A percentile compares a stretch with the other conserved stretches of the same genome.
These are phyloP conservation scores for Fraxinus ornus DNA, from an alignment of 305 asterid species.

Conservation along the genomic window DNA sequence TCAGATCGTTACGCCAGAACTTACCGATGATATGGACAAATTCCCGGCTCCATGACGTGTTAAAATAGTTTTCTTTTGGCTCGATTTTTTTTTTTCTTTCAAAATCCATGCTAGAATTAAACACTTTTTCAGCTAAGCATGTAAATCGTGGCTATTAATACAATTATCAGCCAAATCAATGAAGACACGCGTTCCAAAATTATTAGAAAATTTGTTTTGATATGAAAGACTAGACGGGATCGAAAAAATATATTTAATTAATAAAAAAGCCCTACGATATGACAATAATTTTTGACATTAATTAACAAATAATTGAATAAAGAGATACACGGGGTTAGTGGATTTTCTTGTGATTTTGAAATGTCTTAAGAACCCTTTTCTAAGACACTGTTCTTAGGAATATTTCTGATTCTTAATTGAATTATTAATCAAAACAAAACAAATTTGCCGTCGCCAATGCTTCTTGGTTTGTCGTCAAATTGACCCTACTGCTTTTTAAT, in stretches of 20 bases:
- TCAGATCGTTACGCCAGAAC: not conserved
- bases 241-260: not conserved
- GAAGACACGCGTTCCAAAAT: not conserved
- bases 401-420: not conserved
- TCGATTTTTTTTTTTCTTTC: not conserved
- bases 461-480: not conserved
- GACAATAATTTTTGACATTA: not conserved
- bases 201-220: not conserved
- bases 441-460: not conserved
- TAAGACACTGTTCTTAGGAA: not conserved
- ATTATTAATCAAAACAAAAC: slow-evolving; percentile 1
- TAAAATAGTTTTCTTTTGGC: not conserved
- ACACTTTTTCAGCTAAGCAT: not conserved
- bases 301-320: not conserved
- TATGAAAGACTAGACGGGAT: not conserved
- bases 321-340: not conserved
- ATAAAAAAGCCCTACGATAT: not conserved
- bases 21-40: not conserved
- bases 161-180: not conserved
- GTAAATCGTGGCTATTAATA: not conserved
- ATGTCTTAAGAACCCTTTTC: not conserved
- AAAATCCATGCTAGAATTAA: not conserved
- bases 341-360: not conserved
- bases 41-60: not conserved
- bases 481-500: not conserved